These are phyloP conservation scores for Pythium myriotylum DNA, from an alignment of 352 stramenopile species.

Conservation along the genomic window DNA sequence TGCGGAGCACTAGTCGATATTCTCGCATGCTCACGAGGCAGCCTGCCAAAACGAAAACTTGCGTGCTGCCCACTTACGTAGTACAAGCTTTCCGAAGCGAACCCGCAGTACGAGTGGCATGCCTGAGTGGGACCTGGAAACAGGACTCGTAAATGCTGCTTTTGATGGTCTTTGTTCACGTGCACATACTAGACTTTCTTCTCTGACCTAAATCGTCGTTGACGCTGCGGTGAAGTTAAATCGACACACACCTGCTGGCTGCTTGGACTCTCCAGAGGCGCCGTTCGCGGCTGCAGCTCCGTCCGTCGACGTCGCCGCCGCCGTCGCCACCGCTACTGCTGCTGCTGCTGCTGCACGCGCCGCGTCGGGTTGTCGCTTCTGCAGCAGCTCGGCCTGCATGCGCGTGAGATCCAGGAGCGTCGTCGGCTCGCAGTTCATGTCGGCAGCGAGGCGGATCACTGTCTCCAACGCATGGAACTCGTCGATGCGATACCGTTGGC, in stretches of 20 bases:
- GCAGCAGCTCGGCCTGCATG: conserved; percentile 49
- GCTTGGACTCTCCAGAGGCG: conserved; percentile 16
- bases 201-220: conserved; percentile 21
- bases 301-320: neutral
- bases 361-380: conserved; percentile 22
- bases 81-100: too few relatives aligned
- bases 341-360: neutral
- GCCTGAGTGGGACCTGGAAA: too few relatives aligned
- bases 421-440: conserved; percentile 65
- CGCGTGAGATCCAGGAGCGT: conserved; percentile 62
- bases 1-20: too few relatives aligned
- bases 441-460: conserved; percentile 57
- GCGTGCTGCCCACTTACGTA: too few relatives aligned
- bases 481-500: conserved; percentile 40
- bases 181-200: neutral
- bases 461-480: conserved; percentile 65
- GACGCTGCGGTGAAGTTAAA: conserved; percentile 40
- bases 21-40: too few relatives aligned
- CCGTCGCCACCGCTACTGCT: neutral
- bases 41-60: too few relatives aligned
- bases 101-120: too few relatives aligned
- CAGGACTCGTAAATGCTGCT: neutral
- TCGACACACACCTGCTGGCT: conserved; percentile 47
- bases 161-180: neutral
- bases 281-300: neutral